Conservation (phyloP, 805 yeast genomes). For the Henningerozyma blattae region DNA sequence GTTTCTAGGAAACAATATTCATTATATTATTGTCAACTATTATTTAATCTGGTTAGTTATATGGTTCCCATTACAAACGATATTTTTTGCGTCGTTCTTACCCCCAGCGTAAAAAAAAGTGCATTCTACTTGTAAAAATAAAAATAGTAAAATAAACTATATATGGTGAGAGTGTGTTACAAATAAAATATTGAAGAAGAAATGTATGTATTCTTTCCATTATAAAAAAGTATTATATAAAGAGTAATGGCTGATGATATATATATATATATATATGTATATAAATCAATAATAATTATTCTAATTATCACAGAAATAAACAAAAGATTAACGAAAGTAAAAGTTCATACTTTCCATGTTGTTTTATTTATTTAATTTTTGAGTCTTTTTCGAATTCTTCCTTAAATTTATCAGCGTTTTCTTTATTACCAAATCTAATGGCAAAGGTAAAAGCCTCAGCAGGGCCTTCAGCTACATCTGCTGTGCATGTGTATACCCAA, state of each 20-base stretch:
- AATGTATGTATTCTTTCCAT: too few species aligned
- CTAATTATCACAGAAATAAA: too few species aligned
- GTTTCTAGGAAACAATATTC: constrained; percentile 3
- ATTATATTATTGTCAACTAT: constrained; percentile 20
- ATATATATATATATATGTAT: too few species aligned
- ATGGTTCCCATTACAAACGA: constrained; percentile 63
- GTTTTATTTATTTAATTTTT: constrained; percentile 26
- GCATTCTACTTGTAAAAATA: neutral
- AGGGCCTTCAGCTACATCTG: constrained; percentile 89
- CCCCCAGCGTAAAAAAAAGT: constrained; percentile 70
- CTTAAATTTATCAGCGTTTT: constrained; percentile 91
- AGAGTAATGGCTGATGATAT: too few species aligned
- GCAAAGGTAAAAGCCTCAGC: constrained; percentile 96
- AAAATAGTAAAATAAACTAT: neutral
- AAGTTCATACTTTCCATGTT: neutral
- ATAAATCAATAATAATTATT: too few species aligned
- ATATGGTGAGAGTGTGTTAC: too few species aligned
- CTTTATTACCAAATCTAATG: constrained; percentile 84
- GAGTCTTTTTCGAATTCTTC: constrained; percentile 83
- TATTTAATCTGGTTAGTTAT: constrained; percentile 38
- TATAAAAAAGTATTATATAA: too few species aligned
- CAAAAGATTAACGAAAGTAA: too few species aligned
- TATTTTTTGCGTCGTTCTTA: constrained; percentile 65
- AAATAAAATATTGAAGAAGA: too few species aligned
- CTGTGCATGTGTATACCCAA: constrained; percentile 94